These are phyloP conservation scores for Umbilicaria muhlenbergii DNA, from an alignment of 495 filamentous ascomycete genomes.

Conservation along the genomic window DNA sequence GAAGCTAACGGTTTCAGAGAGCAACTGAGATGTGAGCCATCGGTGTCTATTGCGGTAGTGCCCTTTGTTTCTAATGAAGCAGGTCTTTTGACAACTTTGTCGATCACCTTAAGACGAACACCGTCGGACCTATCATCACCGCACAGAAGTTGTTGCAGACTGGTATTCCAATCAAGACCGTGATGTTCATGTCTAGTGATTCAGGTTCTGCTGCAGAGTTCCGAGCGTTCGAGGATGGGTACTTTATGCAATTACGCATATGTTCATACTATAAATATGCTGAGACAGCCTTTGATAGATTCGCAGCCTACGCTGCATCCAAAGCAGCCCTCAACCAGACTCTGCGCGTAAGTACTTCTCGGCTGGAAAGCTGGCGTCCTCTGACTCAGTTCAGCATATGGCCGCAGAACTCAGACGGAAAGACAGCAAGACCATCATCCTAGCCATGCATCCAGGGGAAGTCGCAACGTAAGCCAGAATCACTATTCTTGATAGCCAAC, in stretches of 20 bases:
- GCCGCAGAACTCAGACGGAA: slow-evolving; percentile 34
- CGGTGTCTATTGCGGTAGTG: neutral
- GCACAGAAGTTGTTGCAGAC: slow-evolving; percentile 34
- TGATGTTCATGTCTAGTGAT: slow-evolving; percentile 38
- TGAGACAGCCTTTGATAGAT: slow-evolving; percentile 12
- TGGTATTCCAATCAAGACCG: slow-evolving; percentile 25
- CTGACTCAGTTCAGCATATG: slow-evolving; percentile 26
- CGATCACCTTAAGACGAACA: slow-evolving; percentile 38
- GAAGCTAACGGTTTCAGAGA: slow-evolving; percentile 20
- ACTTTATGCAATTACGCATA: neutral
- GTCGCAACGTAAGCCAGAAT: slow-evolving; percentile 29
- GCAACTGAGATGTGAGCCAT: slow-evolving; percentile 33
- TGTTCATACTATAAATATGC: neutral
- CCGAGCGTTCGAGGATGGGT: slow-evolving; percentile 38
- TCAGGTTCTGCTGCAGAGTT: slow-evolving; percentile 30
- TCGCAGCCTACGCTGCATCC: slow-evolving; percentile 40
- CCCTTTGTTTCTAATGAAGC: slow-evolving; percentile 1
- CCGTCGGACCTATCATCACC: slow-evolving; percentile 39
- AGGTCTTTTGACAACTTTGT: slow-evolving; percentile 36
- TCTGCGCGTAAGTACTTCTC: slow-evolving; percentile 19
- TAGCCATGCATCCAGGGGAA: slow-evolving; percentile 42
- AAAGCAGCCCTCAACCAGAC: slow-evolving; percentile 44
- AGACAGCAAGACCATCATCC: slow-evolving; percentile 26
- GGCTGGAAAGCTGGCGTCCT: neutral
- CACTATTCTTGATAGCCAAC: neutral